These are phyloP conservation scores for Solanum rostratum DNA, from an alignment of 257 asterid genomes.

Conservation along the genomic window DNA sequence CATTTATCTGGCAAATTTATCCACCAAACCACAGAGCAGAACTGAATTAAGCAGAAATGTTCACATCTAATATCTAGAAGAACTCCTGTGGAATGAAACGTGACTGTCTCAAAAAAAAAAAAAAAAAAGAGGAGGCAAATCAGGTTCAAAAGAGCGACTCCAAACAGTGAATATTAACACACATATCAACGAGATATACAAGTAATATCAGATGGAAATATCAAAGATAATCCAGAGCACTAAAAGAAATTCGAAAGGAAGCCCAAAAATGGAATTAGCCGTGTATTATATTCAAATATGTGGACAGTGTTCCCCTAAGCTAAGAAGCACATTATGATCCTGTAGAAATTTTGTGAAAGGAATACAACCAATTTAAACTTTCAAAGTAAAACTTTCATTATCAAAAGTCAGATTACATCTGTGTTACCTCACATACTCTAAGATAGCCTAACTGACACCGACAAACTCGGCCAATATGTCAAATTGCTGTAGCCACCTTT, in stretches of 20 bases:
- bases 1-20: not conserved
- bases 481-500: not conserved
- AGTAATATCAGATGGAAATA: not conserved
- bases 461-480: not conserved
- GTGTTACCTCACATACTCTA: not conserved
- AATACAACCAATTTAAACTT: not conserved
- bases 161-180: not conserved
- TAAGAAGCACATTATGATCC: not conserved
- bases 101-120: not conserved
- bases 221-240: not conserved
- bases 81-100: not conserved
- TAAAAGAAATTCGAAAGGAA: not conserved
- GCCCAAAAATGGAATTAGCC: not conserved
- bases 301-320: not conserved
- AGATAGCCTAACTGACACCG: not conserved
- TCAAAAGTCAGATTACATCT: not conserved
- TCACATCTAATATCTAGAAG: not conserved
- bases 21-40: not conserved
- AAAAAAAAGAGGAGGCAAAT: not conserved
- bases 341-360: not conserved
- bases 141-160: not conserved
- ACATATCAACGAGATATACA: not conserved
- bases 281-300: not conserved
- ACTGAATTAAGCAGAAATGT: not conserved
- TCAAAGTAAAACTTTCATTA: not conserved